Evolutionary conservation across 495 filamentous ascomycete species (phyloP).

Genomic region (Penicillium canariense): DNA sequence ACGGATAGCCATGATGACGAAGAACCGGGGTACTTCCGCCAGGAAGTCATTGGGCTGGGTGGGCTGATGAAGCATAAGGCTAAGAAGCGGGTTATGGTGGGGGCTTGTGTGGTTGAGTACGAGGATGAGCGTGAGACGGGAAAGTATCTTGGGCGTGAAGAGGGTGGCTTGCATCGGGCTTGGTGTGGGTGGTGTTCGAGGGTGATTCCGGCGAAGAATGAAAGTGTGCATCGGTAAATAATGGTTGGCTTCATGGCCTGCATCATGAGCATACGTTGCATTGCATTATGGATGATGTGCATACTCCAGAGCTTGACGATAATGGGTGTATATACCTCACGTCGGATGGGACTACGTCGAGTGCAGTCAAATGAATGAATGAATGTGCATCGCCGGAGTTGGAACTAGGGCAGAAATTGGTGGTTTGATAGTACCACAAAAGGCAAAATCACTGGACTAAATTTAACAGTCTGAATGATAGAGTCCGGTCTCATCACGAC

Average conservation of each 20-base stretch:
- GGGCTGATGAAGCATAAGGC: slow-evolving; percentile 79
- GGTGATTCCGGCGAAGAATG: slow-evolving; percentile 36
- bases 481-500: slow-evolving; percentile 3
- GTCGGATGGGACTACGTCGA: neutral
- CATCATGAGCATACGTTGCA: neutral
- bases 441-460: neutral
- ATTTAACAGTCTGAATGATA: slow-evolving; percentile 10
- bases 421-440: neutral
- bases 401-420: neutral
- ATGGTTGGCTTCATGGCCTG: neutral
- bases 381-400: neutral
- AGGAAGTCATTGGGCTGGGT: slow-evolving; percentile 86
- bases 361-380: neutral
- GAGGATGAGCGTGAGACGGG: slow-evolving; percentile 69
- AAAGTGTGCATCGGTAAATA: slow-evolving; percentile 4
- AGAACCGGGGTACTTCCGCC: slow-evolving; percentile 67
- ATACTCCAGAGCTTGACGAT: neutral
- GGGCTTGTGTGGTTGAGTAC: slow-evolving; percentile 76
- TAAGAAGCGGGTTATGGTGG: slow-evolving; percentile 71
- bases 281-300: neutral
- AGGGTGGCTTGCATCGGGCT: slow-evolving; percentile 43
- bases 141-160: slow-evolving; percentile 64
- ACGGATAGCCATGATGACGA: slow-evolving; percentile 39
- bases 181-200: slow-evolving; percentile 56
- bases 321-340: slow-evolving; percentile 6